phyloP scores from a whole-genome alignment of 2,329 filamentous ascomycete genomes.

The Clonostachys sp. region DNA sequence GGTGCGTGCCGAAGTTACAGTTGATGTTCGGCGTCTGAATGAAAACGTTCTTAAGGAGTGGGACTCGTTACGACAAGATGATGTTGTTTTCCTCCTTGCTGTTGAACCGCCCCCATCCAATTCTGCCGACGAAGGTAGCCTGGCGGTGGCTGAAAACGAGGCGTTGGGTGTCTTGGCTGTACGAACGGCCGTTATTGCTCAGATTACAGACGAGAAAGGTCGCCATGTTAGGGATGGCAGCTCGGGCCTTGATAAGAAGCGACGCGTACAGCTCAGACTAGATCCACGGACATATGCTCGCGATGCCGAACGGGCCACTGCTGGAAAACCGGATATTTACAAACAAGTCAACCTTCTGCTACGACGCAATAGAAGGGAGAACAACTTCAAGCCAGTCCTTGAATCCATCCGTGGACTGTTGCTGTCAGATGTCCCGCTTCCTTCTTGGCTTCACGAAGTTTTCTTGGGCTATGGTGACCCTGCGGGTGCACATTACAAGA shows the following conservation, averaged over 20 bases:
- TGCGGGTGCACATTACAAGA: constrained; percentile 78
- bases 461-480: constrained; percentile 98
- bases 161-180: constrained; percentile 65
- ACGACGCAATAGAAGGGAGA: constrained; percentile 79
- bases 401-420: constrained; percentile 87
- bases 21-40: constrained; percentile 78
- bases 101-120: constrained; percentile 59
- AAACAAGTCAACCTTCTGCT: constrained; percentile 81
- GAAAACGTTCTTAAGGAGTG: constrained; percentile 78
- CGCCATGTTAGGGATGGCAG: constrained; percentile 61
- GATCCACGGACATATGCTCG: constrained; percentile 74
- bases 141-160: constrained; percentile 42
- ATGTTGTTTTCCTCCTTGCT: constrained; percentile 83
- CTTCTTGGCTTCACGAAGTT: constrained; percentile 91
- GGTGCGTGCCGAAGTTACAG: constrained; percentile 78
- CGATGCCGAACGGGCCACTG: constrained; percentile 63
- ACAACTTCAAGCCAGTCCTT: constrained; percentile 93
- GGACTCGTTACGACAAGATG: constrained; percentile 81
- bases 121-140: constrained; percentile 46
- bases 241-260: constrained; percentile 59
- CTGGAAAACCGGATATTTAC: constrained; percentile 75
- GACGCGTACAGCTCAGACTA: constrained; percentile 75
- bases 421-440: constrained; percentile 78
- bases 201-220: constrained; percentile 82
- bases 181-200: constrained; percentile 79